These are phyloP conservation scores for Sclerotinia subarctica DNA, from an alignment of 2,329 filamentous ascomycete genomes.

Conservation along the genomic window DNA sequence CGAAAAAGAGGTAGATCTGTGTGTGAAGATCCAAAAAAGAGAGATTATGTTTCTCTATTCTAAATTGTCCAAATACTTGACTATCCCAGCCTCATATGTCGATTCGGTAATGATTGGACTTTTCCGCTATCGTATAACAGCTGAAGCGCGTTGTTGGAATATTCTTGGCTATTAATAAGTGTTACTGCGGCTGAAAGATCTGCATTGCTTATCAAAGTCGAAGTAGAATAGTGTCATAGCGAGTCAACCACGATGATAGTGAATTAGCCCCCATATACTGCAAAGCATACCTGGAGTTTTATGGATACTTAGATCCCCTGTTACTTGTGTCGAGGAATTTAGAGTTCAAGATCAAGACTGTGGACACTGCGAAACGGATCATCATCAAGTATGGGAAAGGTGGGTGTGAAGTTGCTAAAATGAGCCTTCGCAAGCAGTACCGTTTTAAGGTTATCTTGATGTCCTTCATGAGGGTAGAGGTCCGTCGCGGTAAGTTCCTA, in stretches of 20 bases:
- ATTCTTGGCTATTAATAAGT: too few species aligned
- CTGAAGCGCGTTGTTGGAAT: neutral
- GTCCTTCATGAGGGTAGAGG: neutral
- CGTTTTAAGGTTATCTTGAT: neutral
- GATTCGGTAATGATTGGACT: neutral
- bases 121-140: neutral
- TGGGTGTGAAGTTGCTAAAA: neutral
- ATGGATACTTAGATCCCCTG: too few species aligned
- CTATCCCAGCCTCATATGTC: neutral
- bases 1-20: neutral
- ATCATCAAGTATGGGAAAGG: neutral
- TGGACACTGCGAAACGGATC: neutral
- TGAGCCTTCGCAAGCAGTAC: neutral
- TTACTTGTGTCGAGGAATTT: too few species aligned
- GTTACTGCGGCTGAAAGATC: constrained; percentile 5
- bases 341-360: neutral
- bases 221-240: neutral
- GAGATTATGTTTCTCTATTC: too few species aligned
- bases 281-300: too few species aligned
- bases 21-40: neutral
- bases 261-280: too few species aligned
- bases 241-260: too few species aligned
- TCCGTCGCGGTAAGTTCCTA: neutral
- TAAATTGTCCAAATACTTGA: too few species aligned
- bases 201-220: neutral